Evolutionary conservation across 495 filamentous ascomycete genomes (phyloP), one percentile per base, ranked within the genome.

Genomic region (Trichoderma orchidacearum): DNA sequence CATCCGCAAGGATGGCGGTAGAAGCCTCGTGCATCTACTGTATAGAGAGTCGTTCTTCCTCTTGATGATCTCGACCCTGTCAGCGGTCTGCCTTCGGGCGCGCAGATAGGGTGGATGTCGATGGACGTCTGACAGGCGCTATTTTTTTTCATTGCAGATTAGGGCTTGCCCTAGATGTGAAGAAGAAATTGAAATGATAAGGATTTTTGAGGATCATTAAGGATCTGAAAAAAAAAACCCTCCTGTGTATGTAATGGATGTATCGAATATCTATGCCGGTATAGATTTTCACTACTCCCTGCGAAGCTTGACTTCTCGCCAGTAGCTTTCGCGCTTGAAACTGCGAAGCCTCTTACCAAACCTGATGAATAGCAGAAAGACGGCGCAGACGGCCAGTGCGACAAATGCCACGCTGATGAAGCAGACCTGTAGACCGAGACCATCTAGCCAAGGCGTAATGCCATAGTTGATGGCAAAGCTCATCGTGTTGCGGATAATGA

Each of bases 401-500:
- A 80, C 71, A 62, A 84, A 83, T 0, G 79, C 82, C 2, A 79
- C 82, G 2, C 75, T 77, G 25, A 86, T 72, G 55, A 86, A 86
- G 36, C 79, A 81, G 60, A 82, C 80, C 67, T 84, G 80, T 45
- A 79, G 75, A 3, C 82, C 82, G 61, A 85, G 66, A 45, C 78
- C 68, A 0, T 76, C 65, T 17, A 84, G 66, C 82, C 82, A 85
- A 1, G 81, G 81, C 1, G 82, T 84, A 57, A 85, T 80, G 0
- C 78, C 81, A 62, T 66, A 66, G 5, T 61, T 54, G 25, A 72
- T 62, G n/a, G 68, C 70, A 61, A 70, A 73, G 50, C 68, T 70
- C 83, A 85, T 85, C 18, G 80, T 84, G 61, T 85, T 86, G 5
- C 83, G 77, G 25, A 85, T 74, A 4, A 86, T 59, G 55, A 87